Base-by-base conservation (phyloP, 345 rosid species). In the Camelina sativa region DNA sequence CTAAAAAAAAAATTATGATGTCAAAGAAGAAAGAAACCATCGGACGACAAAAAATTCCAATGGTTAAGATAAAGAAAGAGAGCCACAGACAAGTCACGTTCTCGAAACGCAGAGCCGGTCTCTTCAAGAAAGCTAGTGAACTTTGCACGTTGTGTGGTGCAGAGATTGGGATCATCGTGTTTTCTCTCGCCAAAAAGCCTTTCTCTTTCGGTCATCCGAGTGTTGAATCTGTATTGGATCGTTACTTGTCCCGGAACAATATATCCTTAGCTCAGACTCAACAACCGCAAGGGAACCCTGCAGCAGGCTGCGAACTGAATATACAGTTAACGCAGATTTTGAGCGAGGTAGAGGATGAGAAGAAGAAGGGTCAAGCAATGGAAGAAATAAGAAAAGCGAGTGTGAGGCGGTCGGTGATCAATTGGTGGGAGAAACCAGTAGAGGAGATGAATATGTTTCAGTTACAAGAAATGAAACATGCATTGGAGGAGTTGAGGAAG, bases 91-190 rank as follows among this genome's bases (percentile, higher is more conserved):
- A 74, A 65, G 78, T 74, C 1, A 74, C 78, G 0, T 74, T 74
- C 51, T 74, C 78, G 0, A 74, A 74, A 23, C 67, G 78, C 0
- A 46, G 72, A 58, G 60, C 78, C 1, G 78, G 72, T 47, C 59
- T 74, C 0, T 65, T 74, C 66, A 74, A 74, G 60, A 74, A 74
- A 74, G 78, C 78, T 47, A 74, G 67, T 13, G 72, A 74, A 13
- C 66, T 74, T 3, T 74, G 72, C 23, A 74, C 78, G 0, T 28
- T 74, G 8, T 74, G 72, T 3, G 43, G 67, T 12, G 78, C 66
- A 46, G 61, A 74, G 25, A 41, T 74, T 5, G 78, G 5, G 20
- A 74, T 74, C 7, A 74, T 74, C 6, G 78, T 65, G 16, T 74
- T 65, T 25, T 74, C 78, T n/a, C 78, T 65, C 0, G 72, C 78